phyloP scores from a whole-genome alignment of 345 rosid species.

The Toxicodendron radicans region DNA sequence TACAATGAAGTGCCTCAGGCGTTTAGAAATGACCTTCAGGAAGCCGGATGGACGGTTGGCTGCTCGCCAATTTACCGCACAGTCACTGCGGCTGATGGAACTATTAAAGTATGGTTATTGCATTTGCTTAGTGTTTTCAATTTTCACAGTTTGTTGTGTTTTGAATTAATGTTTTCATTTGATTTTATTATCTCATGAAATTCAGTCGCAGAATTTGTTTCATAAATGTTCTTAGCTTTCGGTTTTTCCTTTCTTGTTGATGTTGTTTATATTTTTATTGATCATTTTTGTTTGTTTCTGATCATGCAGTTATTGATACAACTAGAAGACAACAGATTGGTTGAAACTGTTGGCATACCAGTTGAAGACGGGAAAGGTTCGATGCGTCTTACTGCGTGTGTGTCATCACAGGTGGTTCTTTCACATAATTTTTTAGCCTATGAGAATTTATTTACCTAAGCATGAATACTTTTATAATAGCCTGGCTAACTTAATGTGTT shows the following conservation, averaged over 20 bases:
- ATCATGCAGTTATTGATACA: conserved; percentile 65
- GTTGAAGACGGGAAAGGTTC: conserved; percentile 77
- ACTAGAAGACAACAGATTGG: conserved; percentile 79
- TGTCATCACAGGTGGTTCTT: conserved; percentile 82
- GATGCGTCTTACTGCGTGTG: conserved; percentile 88
- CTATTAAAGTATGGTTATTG: conserved; percentile 61
- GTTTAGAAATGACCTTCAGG: conserved; percentile 75
- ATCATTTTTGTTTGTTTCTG: background rate
- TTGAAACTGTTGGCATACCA: conserved; percentile 98
- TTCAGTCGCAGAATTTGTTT: background rate
- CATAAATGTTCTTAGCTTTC: background rate
- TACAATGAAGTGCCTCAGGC: conserved; percentile 66
- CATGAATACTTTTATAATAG: background rate
- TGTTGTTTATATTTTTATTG: background rate
- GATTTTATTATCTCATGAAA: background rate
- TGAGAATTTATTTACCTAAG: no score
- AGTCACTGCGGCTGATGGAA: conserved; percentile 91
- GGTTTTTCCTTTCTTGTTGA: background rate
- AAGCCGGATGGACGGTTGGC: conserved; percentile 86
- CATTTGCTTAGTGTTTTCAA: background rate
- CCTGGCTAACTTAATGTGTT: conserved; percentile 5
- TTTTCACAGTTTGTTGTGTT: background rate
- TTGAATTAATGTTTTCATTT: background rate
- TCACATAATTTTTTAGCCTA: background rate
- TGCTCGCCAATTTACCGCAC: conserved; percentile 65